Conservation (phyloP, 495 filamentous ascomycete genomes). For the Xylaria acuta region DNA sequence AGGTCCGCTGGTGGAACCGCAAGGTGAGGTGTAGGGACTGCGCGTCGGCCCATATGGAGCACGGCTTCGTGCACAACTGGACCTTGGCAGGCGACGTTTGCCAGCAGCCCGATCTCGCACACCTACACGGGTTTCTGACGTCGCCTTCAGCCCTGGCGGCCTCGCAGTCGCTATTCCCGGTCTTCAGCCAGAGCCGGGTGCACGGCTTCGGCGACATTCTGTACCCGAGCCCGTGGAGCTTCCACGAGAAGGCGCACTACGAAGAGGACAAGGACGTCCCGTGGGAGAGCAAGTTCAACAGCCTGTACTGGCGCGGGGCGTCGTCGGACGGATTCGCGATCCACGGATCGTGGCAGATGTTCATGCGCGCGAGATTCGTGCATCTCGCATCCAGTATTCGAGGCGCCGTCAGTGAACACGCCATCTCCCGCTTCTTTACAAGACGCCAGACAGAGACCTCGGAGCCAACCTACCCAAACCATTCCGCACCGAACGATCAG, state of each 20-base stretch:
- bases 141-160: conserved; percentile 67
- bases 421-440: conserved; percentile 27
- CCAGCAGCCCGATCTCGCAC: conserved; percentile 78
- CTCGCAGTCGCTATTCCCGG: conserved; percentile 66
- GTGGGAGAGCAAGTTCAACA: conserved; percentile 60
- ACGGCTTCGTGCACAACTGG: conserved; percentile 72
- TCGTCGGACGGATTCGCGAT: conserved; percentile 45
- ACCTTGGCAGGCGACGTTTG: conserved; percentile 68
- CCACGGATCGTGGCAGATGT: conserved; percentile 46
- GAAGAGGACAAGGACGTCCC: conserved; percentile 57
- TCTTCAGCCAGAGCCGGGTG: conserved; percentile 76
- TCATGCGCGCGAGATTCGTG: conserved; percentile 67
- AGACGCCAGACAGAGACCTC: not conserved
- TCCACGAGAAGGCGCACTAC: conserved; percentile 64
- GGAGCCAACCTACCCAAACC: not conserved
- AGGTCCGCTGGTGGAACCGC: conserved; percentile 56
- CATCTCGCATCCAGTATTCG: conserved; percentile 59
- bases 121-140: conserved; percentile 73
- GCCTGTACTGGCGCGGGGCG: conserved; percentile 69
- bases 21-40: conserved; percentile 67
- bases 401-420: conserved; percentile 22
- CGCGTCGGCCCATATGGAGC: conserved; percentile 66
- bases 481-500: conserved; percentile 6
- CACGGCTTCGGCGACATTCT: conserved; percentile 72
- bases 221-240: conserved; percentile 68